A percentile compares a stretch with the other conserved stretches of the same genome.
These are phyloP conservation scores for Cytospora mali DNA, from an alignment of 2,329 filamentous ascomycete species.

Conservation along the genomic window DNA sequence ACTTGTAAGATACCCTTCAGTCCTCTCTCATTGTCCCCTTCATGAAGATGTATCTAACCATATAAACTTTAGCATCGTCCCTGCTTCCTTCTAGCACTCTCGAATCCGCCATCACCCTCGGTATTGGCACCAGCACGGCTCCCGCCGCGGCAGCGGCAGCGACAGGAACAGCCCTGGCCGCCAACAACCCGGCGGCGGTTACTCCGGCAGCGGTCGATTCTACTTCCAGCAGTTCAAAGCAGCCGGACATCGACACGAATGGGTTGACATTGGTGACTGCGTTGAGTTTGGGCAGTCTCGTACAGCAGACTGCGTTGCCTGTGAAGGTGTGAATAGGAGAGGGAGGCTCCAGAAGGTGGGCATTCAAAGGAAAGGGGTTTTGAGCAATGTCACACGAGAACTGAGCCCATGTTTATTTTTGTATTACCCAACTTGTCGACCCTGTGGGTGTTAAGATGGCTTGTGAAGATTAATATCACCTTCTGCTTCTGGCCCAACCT, in stretches of 20 bases:
- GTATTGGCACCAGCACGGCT: slow-evolving; percentile 26
- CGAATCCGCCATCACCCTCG: slow-evolving; percentile 35
- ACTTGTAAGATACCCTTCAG: neutral
- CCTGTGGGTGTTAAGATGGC: slow-evolving; percentile 13
- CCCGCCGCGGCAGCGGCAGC: slow-evolving; percentile 31
- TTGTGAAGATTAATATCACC: slow-evolving; percentile 7
- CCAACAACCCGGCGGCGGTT: slow-evolving; percentile 32
- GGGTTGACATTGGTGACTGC: slow-evolving; percentile 46
- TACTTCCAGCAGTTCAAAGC: slow-evolving; percentile 29
- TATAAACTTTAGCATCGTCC: neutral
- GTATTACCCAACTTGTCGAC: slow-evolving; percentile 15
- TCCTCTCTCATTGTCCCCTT: neutral
- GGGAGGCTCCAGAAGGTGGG: too few species aligned
- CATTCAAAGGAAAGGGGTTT: neutral
- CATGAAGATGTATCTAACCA: neutral
- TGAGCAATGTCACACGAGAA: slow-evolving; percentile 14
- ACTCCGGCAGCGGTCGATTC: slow-evolving; percentile 27
- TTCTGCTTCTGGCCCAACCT: slow-evolving; percentile 8
- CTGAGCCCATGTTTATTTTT: slow-evolving; percentile 8
- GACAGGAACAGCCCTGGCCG: slow-evolving; percentile 31
- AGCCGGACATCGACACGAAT: slow-evolving; percentile 42
- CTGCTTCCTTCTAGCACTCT: slow-evolving; percentile 26
- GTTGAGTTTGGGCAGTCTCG: slow-evolving; percentile 49
- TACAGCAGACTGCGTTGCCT: slow-evolving; percentile 31
- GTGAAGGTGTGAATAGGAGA: slow-evolving; percentile 4